Evolutionary conservation across 306 rosid species (phyloP).

Genomic region (Sesbania bispinosa): DNA sequence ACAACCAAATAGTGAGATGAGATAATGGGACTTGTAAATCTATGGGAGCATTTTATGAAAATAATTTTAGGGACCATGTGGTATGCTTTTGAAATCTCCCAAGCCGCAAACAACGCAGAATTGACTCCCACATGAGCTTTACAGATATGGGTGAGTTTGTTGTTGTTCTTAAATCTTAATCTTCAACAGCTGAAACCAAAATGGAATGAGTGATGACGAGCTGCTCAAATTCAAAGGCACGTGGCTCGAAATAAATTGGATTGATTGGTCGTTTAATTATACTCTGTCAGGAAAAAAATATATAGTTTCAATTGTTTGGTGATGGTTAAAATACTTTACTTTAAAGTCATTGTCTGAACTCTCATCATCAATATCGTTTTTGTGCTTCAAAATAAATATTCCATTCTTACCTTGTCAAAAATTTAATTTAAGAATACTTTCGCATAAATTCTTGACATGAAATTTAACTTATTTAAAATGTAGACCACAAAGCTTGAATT

Average conservation of each 20-base stretch:
- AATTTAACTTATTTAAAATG: too few species aligned
- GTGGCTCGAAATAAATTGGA: background rate
- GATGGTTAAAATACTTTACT: too few species aligned
- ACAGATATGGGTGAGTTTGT: background rate
- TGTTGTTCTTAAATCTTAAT: background rate
- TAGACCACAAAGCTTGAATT: too few species aligned
- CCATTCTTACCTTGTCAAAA: background rate
- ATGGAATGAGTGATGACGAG: background rate
- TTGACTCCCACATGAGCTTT: constrained; percentile 17
- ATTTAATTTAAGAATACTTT: too few species aligned
- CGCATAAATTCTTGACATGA: too few species aligned
- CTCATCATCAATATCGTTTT: background rate
- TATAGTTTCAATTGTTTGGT: background rate
- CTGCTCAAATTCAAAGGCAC: constrained; percentile 2
- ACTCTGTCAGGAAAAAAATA: too few species aligned
- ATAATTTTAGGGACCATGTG: constrained; percentile 26
- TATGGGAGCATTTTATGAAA: constrained; percentile 10
- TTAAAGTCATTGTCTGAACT: too few species aligned
- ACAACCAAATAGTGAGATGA: background rate
- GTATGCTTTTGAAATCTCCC: constrained; percentile 22
- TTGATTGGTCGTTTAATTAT: background rate
- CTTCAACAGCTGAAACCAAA: background rate
- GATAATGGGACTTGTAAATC: background rate
- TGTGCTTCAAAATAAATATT: background rate
- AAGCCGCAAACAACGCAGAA: constrained; percentile 33